Evolutionary conservation across 1,284 basidiomycete species (phyloP), one percentile per base, ranked within the genome.

Genomic region (Cutaneotrichosporon cutaneum): DNA sequence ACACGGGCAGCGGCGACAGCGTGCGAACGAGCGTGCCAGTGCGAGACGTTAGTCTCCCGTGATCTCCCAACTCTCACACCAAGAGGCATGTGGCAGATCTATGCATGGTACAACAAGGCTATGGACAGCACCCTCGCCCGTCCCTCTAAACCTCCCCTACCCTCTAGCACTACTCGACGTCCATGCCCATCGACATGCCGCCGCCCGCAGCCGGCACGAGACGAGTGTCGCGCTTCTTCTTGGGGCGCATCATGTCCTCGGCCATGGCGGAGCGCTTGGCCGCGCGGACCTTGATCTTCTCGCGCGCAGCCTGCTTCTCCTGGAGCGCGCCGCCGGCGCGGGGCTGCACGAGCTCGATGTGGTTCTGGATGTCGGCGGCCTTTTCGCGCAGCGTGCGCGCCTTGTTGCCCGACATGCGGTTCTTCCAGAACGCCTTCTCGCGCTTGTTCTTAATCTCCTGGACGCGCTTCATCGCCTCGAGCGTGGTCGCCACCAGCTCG

Each of bases 401-500:
- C 30, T 74, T 72, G 72, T 80, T 90, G 65, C 84, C 84, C 11
- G 88, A 86, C 92, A 94, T 94, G 73, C 92, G 86, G 83, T 90
- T 90, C 81, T 92, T 96, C 88, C 89, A 99, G 86, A 99, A 99
- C n/a, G 92, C 92, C 66, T 88, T 86, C 78, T 99, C 96, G 79
- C 96, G 85, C 75, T 89, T 87, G 64, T 86, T 84, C 79, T 90
- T 92, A 83, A 99, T 94, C 82, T 98, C 93, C 66, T 88, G 87
- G 56, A 99, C 85, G 66, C 96, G 87, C 81, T 94, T 93, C 90
- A 99, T 99, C 26, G 94, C 96, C 81, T 90, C 88, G 77, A 99
- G 85, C n/a, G 96, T 99, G 2, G 91, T 92, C 76, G 90, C 86
- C 60, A 99, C 84, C 54, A 99, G 83, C 68, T 97, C 92, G 74